Conservation (phyloP, 75 land plant species). For the Cryptomeria japonica region DNA sequence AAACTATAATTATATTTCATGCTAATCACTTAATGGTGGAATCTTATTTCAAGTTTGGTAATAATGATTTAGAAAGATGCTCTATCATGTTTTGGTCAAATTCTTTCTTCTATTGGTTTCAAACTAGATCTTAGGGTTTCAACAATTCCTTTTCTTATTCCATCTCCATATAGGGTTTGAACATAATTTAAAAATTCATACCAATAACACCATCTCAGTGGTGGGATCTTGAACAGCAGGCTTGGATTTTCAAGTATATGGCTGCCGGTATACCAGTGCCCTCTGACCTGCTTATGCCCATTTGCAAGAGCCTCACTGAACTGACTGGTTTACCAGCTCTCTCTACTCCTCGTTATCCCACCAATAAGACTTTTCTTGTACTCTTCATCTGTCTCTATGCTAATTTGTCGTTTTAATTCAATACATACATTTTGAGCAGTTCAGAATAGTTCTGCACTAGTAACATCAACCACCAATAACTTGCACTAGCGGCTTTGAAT, state of each 20-base stretch:
- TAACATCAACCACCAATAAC: too few relatives aligned
- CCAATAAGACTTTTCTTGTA: background rate
- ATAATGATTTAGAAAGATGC: too few relatives aligned
- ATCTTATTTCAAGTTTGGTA: too few relatives aligned
- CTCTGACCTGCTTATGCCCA: slow-evolving; percentile 41
- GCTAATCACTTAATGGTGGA: too few relatives aligned
- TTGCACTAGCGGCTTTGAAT: background rate
- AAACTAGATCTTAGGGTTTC: too few relatives aligned
- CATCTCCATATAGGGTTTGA: too few relatives aligned
- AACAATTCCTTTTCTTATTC: too few relatives aligned
- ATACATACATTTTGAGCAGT: background rate
- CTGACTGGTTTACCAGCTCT: slow-evolving; percentile 26
- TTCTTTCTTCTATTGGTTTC: too few relatives aligned
- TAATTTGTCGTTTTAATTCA: background rate
- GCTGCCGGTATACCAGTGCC: slow-evolving; percentile 42
- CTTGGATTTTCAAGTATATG: slow-evolving; percentile 52
- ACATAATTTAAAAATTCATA: too few relatives aligned
- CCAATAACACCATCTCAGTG: slow-evolving; percentile 43
- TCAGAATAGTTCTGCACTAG: background rate
- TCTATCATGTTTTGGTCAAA: too few relatives aligned
- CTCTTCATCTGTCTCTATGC: background rate
- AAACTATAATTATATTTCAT: too few relatives aligned
- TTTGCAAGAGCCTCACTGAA: slow-evolving; percentile 31
- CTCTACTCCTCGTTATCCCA: slow-evolving; percentile 25
- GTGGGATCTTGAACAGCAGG: slow-evolving; percentile 55